phyloP scores from a whole-genome alignment of 2,329 filamentous ascomycete genomes.

The Nothophoma quercina region DNA sequence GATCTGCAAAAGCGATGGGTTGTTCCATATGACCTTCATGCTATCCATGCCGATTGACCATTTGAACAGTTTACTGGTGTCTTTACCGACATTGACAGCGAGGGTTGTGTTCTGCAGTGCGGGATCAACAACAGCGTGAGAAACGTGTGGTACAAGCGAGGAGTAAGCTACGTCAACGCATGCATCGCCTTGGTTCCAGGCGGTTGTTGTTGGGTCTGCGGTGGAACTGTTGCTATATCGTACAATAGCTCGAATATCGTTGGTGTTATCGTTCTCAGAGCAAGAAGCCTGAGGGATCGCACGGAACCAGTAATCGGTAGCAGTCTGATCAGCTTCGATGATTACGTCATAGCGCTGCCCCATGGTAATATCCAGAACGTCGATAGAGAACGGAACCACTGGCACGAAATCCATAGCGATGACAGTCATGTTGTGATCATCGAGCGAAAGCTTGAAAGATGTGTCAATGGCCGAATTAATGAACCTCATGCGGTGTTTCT shows the following conservation, averaged over 20 bases:
- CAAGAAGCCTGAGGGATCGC: constrained; percentile 29
- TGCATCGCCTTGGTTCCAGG: constrained; percentile 31
- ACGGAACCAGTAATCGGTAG: constrained; percentile 36
- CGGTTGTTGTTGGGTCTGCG: constrained; percentile 39
- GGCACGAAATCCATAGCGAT: constrained; percentile 51
- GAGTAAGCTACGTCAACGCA: constrained; percentile 46
- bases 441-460: constrained; percentile 49
- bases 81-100: constrained; percentile 20
- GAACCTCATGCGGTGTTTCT: constrained; percentile 47
- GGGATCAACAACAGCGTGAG: constrained; percentile 21
- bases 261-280: constrained; percentile 26
- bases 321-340: constrained; percentile 31
- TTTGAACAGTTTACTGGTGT: constrained; percentile 25
- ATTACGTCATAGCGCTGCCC: constrained; percentile 43
- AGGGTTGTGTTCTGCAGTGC: constrained; percentile 18
- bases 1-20: constrained; percentile 54
- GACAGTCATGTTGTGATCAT: constrained; percentile 49
- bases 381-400: constrained; percentile 46
- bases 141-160: constrained; percentile 30
- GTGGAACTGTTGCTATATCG: constrained; percentile 42
- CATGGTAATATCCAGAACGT: constrained; percentile 38
- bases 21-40: constrained; percentile 55
- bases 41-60: constrained; percentile 51
- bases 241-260: constrained; percentile 48
- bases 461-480: constrained; percentile 50